Percentiles rank a stretch among this genome's conserved stretches.
phyloP scores from a whole-genome alignment of 805 yeast species.

The Debaryomyces castellii region DNA sequence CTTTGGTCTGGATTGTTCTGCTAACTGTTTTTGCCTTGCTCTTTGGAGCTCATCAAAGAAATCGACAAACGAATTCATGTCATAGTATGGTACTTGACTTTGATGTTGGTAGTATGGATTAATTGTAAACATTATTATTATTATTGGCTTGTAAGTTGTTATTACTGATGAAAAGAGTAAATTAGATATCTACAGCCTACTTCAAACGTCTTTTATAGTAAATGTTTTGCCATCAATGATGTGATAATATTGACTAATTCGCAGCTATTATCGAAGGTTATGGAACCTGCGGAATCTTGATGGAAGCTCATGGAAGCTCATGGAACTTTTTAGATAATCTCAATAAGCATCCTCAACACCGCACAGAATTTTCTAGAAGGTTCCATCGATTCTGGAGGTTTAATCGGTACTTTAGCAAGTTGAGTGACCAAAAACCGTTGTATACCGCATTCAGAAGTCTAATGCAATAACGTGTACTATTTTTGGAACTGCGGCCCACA shows the following conservation, averaged over 20 bases:
- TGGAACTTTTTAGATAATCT: not conserved
- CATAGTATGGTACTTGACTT: conserved; percentile 3
- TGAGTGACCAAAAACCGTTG: not conserved
- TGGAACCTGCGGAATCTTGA: not conserved
- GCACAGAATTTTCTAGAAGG: not conserved
- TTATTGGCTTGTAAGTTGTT: not conserved
- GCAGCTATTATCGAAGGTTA: not conserved
- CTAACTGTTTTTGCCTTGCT: conserved; percentile 1
- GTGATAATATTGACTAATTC: not conserved
- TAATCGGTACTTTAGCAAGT: too few species aligned
- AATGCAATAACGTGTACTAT: not conserved
- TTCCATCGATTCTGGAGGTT: not conserved
- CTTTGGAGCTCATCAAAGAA: conserved; percentile 9
- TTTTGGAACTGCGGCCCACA: too few species aligned
- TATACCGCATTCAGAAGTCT: too few species aligned
- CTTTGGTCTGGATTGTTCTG: conserved; percentile 18
- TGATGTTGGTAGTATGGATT: conserved; percentile 7
- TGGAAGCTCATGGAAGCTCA: not conserved
- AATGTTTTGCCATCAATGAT: not conserved
- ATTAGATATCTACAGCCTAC: not conserved
- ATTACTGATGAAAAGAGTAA: not conserved
- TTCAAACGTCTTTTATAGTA: not conserved
- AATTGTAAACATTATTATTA: conserved; percentile 9
- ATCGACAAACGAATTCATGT: conserved; percentile 12
- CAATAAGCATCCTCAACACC: not conserved